Percentiles rank a stretch among this genome's conserved stretches.
These are phyloP conservation scores for Apiotrichum gamsii DNA, from an alignment of 1,284 basidiomycete genomes.

Conservation along the genomic window DNA sequence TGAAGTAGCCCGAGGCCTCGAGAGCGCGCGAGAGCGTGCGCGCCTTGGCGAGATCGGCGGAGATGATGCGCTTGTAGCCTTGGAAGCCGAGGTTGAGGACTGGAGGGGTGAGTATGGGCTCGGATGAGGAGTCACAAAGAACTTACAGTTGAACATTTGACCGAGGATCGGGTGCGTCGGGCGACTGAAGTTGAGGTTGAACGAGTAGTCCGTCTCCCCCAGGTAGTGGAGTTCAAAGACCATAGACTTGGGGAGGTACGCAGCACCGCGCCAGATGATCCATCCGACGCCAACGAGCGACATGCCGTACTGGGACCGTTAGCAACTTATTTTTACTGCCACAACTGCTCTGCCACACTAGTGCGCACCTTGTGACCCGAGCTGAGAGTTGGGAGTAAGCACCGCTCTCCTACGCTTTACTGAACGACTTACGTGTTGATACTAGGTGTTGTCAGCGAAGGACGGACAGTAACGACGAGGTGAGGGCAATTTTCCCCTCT, in stretches of 20 bases:
- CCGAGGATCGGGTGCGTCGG: slow-evolving; percentile 73
- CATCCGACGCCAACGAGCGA: slow-evolving; percentile 56
- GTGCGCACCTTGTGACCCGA: slow-evolving; percentile 91
- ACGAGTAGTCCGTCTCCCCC: slow-evolving; percentile 58
- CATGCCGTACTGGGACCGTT: slow-evolving; percentile 79
- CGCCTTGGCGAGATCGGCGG: slow-evolving; percentile 71
- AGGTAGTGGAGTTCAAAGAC: slow-evolving; percentile 87
- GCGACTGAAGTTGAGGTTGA: slow-evolving; percentile 91
- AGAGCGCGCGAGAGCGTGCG: slow-evolving; percentile 78
- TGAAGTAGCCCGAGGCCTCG: slow-evolving; percentile 71
- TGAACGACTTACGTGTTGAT: no score
- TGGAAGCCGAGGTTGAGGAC: slow-evolving; percentile 70
- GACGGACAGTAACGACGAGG: no score
- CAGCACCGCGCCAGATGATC: slow-evolving; percentile 74
- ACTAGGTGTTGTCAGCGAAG: no score
- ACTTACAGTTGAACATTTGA: slow-evolving; percentile 75
- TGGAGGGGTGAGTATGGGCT: slow-evolving; percentile 3
- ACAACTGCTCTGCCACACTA: no score
- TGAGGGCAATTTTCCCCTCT: background rate
- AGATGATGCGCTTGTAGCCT: slow-evolving; percentile 68
- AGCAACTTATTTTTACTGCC: no score
- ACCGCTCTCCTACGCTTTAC: no score
- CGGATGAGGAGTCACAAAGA: background rate
- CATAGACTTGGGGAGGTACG: slow-evolving; percentile 73
- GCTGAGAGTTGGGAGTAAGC: no score